Conservation (phyloP, 345 rosid genomes). For the Lepidium aucheri region DNA sequence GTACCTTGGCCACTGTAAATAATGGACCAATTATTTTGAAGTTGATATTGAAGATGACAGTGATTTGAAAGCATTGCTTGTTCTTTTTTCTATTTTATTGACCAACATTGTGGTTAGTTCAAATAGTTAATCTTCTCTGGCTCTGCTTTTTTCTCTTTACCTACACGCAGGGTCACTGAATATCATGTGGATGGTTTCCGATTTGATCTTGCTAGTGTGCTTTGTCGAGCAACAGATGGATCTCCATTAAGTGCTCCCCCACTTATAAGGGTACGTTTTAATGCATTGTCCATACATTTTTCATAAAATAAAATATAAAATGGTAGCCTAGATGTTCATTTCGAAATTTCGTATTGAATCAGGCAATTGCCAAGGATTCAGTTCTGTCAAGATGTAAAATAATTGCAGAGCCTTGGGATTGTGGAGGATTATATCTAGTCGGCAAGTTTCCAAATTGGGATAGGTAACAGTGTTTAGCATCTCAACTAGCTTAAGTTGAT, state of each 20-base stretch:
- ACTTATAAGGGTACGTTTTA: constrained; percentile 51
- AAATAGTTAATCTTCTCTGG: background rate
- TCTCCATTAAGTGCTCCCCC: constrained; percentile 83
- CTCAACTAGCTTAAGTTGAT: background rate
- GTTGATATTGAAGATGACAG: background rate
- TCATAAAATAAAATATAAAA: background rate
- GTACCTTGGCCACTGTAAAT: background rate
- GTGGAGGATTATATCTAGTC: constrained; percentile 93
- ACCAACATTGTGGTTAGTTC: background rate
- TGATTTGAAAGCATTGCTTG: background rate
- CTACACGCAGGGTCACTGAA: constrained; percentile 54
- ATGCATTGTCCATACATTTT: background rate
- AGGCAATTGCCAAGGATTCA: constrained; percentile 89
- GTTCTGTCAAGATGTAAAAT: constrained; percentile 77
- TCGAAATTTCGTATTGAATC: constrained; percentile 17
- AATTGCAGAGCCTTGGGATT: constrained; percentile 97
- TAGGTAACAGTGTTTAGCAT: constrained; percentile 38
- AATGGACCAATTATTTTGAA: background rate
- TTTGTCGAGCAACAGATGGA: constrained; percentile 91
- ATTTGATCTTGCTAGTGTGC: constrained; percentile 91
- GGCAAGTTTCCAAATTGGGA: constrained; percentile 97
- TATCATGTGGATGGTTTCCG: constrained; percentile 96
- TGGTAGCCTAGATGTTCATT: background rate
- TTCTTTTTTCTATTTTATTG: background rate
- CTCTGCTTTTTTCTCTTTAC: constrained; percentile 1